These are phyloP conservation scores for Globisporangium camurandrum DNA, from an alignment of 352 stramenopile species.

Conservation along the genomic window DNA sequence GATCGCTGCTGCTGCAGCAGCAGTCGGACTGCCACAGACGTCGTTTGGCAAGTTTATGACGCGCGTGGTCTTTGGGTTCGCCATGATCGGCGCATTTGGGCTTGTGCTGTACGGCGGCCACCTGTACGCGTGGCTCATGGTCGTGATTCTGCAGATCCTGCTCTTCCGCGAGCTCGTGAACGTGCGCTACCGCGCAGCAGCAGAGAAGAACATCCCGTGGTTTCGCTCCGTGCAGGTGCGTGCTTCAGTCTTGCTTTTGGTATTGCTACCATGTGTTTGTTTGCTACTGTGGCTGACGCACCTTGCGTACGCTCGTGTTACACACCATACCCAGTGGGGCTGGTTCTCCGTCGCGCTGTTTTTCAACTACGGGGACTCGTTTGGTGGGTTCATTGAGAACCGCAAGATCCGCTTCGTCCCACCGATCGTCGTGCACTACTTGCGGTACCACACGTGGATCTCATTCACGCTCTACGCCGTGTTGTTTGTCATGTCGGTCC, in stretches of 20 bases:
- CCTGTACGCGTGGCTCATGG: slow-evolving; percentile 78
- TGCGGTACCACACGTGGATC: slow-evolving; percentile 87
- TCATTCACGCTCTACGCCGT: slow-evolving; percentile 93
- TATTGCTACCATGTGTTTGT: not conserved
- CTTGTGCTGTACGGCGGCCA: slow-evolving; percentile 75
- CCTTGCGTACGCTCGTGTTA: not conserved
- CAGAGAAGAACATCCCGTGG: slow-evolving; percentile 94
- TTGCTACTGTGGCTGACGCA: not conserved
- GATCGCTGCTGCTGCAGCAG: slow-evolving; percentile 7
- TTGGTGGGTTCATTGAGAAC: slow-evolving; percentile 79
- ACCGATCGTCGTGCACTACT: slow-evolving; percentile 75
- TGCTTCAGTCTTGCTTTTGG: not conserved
- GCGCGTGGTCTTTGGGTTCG: slow-evolving; percentile 62
- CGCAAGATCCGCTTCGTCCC: slow-evolving; percentile 79
- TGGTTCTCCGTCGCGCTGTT: slow-evolving; percentile 97
- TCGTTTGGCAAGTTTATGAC: slow-evolving; percentile 60
- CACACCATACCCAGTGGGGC: slow-evolving; percentile 79
- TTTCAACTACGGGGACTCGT: slow-evolving; percentile 92
- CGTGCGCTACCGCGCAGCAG: slow-evolving; percentile 92
- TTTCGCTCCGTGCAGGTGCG: slow-evolving; percentile 92
- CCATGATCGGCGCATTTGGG: slow-evolving; percentile 68
- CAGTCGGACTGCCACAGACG: slow-evolving; percentile 9
- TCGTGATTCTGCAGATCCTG: slow-evolving; percentile 82
- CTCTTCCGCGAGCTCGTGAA: slow-evolving; percentile 98
- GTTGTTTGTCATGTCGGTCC: slow-evolving; percentile 95